phyloP scores from a whole-genome alignment of 306 rosid species.

The Gleditsia sinensis region DNA sequence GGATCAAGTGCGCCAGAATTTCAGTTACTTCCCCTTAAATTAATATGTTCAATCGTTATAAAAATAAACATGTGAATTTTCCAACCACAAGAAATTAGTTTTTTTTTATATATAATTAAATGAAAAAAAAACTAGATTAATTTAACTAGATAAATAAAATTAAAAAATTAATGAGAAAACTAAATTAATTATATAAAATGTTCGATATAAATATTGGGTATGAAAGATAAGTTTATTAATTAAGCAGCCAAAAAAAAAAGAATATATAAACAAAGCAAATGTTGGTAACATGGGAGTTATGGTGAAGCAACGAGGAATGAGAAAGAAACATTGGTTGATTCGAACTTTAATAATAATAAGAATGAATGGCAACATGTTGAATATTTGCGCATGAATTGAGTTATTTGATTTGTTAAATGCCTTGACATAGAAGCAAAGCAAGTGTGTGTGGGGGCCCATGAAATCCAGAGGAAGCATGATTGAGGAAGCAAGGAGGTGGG shows the following conservation, averaged over 20 bases:
- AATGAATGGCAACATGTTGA: neutral
- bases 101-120: too few relatives aligned
- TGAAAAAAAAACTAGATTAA: too few relatives aligned
- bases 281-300: neutral
- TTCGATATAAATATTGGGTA: too few relatives aligned
- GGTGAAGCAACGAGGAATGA: neutral
- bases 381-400: constrained; percentile 10
- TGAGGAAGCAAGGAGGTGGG: neutral
- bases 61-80: neutral
- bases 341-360: neutral
- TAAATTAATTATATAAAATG: too few relatives aligned
- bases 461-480: constrained; percentile 34
- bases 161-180: too few relatives aligned
- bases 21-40: constrained; percentile 23
- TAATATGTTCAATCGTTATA: neutral
- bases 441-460: constrained; percentile 28
- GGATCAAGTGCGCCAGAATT: neutral
- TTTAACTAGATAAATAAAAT: too few relatives aligned
- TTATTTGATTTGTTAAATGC: neutral
- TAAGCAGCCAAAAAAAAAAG: too few relatives aligned
- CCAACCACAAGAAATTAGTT: too few relatives aligned
- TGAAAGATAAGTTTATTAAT: too few relatives aligned
- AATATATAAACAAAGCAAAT: neutral
- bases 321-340: neutral
- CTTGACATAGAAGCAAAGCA: constrained; percentile 31